phyloP scores from a whole-genome alignment of 441 rosid species.

The Pelargonium myrrhifolium region DNA sequence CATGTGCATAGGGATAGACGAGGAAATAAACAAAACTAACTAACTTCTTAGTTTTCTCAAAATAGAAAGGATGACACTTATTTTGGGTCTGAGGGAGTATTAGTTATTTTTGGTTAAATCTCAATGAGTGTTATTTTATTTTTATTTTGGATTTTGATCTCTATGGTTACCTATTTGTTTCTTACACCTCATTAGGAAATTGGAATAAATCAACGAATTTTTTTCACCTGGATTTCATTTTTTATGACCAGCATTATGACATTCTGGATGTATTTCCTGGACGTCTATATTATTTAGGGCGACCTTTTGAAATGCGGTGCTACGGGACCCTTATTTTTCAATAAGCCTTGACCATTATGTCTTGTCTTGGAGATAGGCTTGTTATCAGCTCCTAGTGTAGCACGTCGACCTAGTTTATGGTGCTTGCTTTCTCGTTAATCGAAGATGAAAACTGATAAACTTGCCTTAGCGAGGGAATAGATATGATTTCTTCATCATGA shows the following conservation, averaged over 20 bases:
- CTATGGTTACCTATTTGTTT: slow-evolving; percentile 1
- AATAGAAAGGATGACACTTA: too few species aligned
- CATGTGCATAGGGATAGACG: too few species aligned
- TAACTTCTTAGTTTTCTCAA: too few species aligned
- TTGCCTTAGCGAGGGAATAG: background rate
- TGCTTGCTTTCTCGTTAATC: background rate
- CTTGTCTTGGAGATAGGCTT: background rate
- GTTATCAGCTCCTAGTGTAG: background rate
- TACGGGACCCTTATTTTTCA: background rate
- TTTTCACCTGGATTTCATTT: background rate
- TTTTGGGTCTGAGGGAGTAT: too few species aligned
- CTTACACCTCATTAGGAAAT: background rate
- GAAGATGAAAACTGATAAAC: background rate
- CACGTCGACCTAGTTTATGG: background rate
- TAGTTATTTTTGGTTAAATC: too few species aligned
- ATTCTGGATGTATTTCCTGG: background rate
- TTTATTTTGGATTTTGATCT: background rate
- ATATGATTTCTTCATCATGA: too few species aligned
- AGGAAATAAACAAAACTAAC: too few species aligned
- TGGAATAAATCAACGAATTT: background rate
- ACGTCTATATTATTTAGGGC: background rate
- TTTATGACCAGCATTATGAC: background rate
- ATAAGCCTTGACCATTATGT: background rate
- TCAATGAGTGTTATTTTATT: too few species aligned
- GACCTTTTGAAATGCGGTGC: background rate